Evolutionary conservation across 2,329 filamentous ascomycete species (phyloP), one percentile per base, ranked within the genome.

Genomic region (Pseudogymnoascus sp.): DNA sequence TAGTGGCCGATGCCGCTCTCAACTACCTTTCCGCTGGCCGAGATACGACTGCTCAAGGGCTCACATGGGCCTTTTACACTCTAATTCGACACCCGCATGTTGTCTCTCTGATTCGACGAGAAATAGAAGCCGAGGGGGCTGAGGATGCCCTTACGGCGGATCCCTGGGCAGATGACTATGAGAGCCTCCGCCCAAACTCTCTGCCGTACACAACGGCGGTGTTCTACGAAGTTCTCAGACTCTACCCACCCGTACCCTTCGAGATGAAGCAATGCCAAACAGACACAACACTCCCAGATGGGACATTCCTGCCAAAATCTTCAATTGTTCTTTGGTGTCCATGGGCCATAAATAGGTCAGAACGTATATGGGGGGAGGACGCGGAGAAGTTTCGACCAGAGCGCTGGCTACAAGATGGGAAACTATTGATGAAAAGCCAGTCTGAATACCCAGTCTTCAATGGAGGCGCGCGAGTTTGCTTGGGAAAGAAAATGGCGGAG

Each of bases 401-500:
- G 61, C 76, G 85, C 46, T 88, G 84, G 81, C 72, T 88, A 2
- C 69, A 72, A 18, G 72, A 76, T 8, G 77, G 75, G 0, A 76
- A 74, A 31, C 66, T 81, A 2, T 69, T 82, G 14, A 72, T 69
- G 31, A 81, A 79, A 64, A 77, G 77, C 61, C 76, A 81, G 1
- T 79, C 78, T 14, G 85, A 87, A 71, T 88, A 82, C 66, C 84
- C 83, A 1, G 85, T 88, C 2, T 88, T 88, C 71, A 86, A 88
- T 68, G 85, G 84, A 16, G 85, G 85, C 0, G 76, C 82, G n/a
- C 76, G 85, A 38, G 78, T 78, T 2, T 88, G 85, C 65, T 73
- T 88, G 37, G 85, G 85, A 2, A 85, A 84, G 76, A 83, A 80
- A 68, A 87, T 88, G 85, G 85, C 86, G 3, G 84, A 88, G 72